Evolutionary conservation across 2,329 filamentous ascomycete species (phyloP).

Genomic region (Colletotrichum sp.): DNA sequence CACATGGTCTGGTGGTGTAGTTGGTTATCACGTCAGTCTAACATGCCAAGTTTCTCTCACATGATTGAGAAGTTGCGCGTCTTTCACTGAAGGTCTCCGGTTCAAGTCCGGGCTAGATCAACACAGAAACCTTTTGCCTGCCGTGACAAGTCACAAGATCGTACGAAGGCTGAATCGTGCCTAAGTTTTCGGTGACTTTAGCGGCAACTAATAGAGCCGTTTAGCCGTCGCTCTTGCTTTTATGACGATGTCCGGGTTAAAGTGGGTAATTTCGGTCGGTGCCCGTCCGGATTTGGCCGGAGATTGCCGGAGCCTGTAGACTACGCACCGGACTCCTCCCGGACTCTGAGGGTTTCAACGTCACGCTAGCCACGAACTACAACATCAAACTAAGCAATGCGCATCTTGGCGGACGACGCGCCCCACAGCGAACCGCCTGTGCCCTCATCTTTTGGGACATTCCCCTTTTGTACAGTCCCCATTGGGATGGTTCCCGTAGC

Average conservation of each 20-base stretch:
- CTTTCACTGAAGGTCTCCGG: slow-evolving; percentile 12
- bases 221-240: neutral
- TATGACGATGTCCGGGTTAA: neutral
- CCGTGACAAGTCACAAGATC: neutral
- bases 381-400: neutral
- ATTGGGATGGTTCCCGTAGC: neutral
- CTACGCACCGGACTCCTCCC: neutral
- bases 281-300: neutral
- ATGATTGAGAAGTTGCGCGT: neutral
- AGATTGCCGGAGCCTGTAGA: neutral
- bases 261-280: neutral
- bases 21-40: slow-evolving; percentile 56
- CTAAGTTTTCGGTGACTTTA: neutral
- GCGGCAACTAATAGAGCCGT: neutral
- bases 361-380: neutral
- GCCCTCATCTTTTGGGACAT: neutral
- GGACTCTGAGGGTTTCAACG: neutral
- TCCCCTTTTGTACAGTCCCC: neutral
- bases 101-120: slow-evolving; percentile 16
- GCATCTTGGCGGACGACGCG: neutral
- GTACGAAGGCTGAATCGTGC: neutral
- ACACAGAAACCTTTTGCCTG: neutral
- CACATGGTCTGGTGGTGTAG: slow-evolving; percentile 38
- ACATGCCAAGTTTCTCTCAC: slow-evolving; percentile 26
- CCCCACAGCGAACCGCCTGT: neutral